Evolutionary conservation across 2,329 filamentous ascomycete species (phyloP), one percentile per base, ranked within the genome.

Genomic region (Venturia pyrina): DNA sequence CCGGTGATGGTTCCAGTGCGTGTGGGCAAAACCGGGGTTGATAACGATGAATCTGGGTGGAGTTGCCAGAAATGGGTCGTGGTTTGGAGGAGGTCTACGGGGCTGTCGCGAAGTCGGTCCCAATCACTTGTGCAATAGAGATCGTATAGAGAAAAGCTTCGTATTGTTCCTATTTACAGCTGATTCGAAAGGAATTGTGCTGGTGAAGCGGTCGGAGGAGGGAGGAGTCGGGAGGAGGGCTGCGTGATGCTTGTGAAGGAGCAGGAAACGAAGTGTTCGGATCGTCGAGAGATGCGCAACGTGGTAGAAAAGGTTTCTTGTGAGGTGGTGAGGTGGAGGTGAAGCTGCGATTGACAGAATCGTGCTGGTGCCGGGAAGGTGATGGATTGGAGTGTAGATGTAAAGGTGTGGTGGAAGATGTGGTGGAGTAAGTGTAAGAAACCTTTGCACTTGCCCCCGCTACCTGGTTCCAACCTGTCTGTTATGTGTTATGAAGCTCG

Each of bases 131-230:
- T 28, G 48, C 48, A 53, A 53, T 13, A 21, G 13, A 28, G 21
- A 53, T 24, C 48, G 48, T 53, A 13, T 53, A 15, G 48, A 59
- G 53, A 59, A 59, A 37, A 34, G 53, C 32, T 59, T 59, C 53
- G 53, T 59, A 44, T 64, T 64, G 41, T 48, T 64, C 62, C 62
- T 64, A 64, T 24, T 40, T 64, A 64, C 62, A 64, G 62, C 62
- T 64, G 62, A 64, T 48, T 64, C 62, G 62, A 64, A 24, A 56
- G 24, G 62, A 64, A 53, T 48, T 64, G 46, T 41, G 62, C 34
- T 41, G 43, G 62, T 56, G 44, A 53, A 64, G 62, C 62, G 48
- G 46, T 64, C 60, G 60, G 37, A 62, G 60, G 60, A 62, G 60
- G 59, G 21, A 62, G 34, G 59, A 62, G 37, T 40, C 40, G 60